Conservation (phyloP, 495 filamentous ascomycete genomes). For the Aspergillus panamensis region DNA sequence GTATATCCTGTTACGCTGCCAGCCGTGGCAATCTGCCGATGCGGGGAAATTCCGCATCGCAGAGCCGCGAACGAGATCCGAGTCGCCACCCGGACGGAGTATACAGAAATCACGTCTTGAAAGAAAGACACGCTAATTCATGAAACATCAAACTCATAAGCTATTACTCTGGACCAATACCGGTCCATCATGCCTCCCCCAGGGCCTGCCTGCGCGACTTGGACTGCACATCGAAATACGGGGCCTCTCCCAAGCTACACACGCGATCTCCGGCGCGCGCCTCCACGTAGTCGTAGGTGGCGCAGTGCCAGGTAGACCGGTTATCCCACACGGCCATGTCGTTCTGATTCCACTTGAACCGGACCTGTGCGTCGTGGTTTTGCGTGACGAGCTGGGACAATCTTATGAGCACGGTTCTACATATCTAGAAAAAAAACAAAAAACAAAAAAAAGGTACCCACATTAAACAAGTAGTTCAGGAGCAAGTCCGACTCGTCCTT, state of each 20-base stretch:
- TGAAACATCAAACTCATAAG: too few relatives aligned
- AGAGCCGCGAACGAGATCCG: too few relatives aligned
- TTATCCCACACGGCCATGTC: conserved; percentile 79
- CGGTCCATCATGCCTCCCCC: not conserved
- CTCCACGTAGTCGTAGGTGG: conserved; percentile 59
- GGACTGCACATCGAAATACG: conserved; percentile 54
- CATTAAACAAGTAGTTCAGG: conserved; percentile 44
- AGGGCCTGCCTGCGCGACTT: conserved; percentile 34
- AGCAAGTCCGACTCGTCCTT: conserved; percentile 35
- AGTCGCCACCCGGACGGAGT: too few relatives aligned
- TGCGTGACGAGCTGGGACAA: conserved; percentile 55
- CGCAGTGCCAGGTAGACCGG: conserved; percentile 62
- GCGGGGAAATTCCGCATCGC: too few relatives aligned
- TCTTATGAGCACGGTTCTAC: not conserved
- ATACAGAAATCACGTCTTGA: too few relatives aligned
- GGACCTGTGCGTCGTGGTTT: conserved; percentile 74
- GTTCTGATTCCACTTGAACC: conserved; percentile 59
- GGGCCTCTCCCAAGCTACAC: conserved; percentile 61
- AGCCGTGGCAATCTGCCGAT: too few relatives aligned
- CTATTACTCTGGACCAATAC: too few relatives aligned
- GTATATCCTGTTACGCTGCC: too few relatives aligned
- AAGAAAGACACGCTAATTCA: too few relatives aligned
- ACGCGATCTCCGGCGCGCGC: conserved; percentile 55
- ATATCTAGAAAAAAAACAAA: conserved; percentile 41
- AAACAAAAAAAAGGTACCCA: conserved; percentile 23